phyloP scores from a whole-genome alignment of 2,329 filamentous ascomycete species.

The Davidsoniella australis region DNA sequence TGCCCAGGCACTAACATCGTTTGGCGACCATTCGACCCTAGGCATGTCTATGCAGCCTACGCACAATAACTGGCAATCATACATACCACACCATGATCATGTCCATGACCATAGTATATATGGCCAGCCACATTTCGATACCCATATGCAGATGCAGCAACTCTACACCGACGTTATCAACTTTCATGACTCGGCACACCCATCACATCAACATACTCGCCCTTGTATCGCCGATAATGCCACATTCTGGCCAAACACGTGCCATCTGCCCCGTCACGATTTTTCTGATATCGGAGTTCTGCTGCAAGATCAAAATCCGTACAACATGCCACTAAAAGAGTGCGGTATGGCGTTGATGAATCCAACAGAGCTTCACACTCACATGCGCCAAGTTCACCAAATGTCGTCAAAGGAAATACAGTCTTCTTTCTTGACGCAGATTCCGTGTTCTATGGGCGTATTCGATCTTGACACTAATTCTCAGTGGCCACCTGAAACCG shows the following conservation, averaged over 20 bases:
- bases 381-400: slow-evolving; percentile 12
- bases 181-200: slow-evolving; percentile 12
- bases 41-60: slow-evolving; percentile 1
- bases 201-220: slow-evolving; percentile 10
- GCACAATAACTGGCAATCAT: background rate
- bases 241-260: slow-evolving; percentile 13
- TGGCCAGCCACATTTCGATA: background rate
- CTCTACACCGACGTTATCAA: slow-evolving; percentile 8
- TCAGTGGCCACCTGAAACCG: slow-evolving; percentile 7
- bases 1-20: slow-evolving; percentile 19
- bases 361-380: slow-evolving; percentile 10
- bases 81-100: background rate
- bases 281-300: slow-evolving; percentile 11
- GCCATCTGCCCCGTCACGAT: slow-evolving; percentile 14
- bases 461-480: slow-evolving; percentile 7
- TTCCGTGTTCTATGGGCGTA: slow-evolving; percentile 10
- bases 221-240: slow-evolving; percentile 13
- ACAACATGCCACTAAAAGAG: slow-evolving; percentile 7
- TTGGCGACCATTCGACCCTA: slow-evolving; percentile 12
- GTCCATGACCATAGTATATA: background rate
- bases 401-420: slow-evolving; percentile 9
- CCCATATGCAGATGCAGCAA: slow-evolving; percentile 5
- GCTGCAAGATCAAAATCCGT: slow-evolving; percentile 5
- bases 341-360: slow-evolving; percentile 13
- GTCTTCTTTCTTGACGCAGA: slow-evolving; percentile 6